Evolutionary conservation across 2,329 filamentous ascomycete species (phyloP).

Genomic region (Cercospora nicotianae): DNA sequence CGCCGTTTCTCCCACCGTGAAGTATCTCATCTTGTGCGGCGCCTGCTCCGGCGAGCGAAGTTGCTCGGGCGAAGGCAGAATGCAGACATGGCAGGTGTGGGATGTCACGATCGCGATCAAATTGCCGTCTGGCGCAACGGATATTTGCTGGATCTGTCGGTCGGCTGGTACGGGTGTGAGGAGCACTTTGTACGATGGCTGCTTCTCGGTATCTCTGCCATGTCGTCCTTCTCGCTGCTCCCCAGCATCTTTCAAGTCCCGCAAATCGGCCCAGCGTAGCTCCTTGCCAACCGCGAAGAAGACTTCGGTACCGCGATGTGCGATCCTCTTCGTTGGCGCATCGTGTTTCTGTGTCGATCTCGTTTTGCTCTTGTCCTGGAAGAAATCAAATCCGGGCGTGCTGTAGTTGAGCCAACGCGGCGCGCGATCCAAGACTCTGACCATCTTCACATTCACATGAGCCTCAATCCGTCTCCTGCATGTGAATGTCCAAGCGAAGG

Average conservation of each 20-base stretch:
- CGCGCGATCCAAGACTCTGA: conserved; percentile 80
- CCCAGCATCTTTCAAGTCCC: conserved; percentile 66
- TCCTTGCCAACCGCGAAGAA: conserved; percentile 88
- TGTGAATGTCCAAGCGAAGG: neutral
- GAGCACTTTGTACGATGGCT: conserved; percentile 48
- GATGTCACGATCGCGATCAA: conserved; percentile 83
- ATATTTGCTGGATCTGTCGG: conserved; percentile 79
- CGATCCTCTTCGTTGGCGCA: conserved; percentile 64
- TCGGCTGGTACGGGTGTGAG: conserved; percentile 66
- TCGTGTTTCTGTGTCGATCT: conserved; percentile 10
- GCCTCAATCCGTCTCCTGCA: neutral
- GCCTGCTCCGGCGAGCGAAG: conserved; percentile 67
- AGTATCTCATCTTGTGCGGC: conserved; percentile 77
- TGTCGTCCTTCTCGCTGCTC: conserved; percentile 18
- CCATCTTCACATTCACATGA: conserved; percentile 72
- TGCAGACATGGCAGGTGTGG: conserved; percentile 82
- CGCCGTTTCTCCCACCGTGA: conserved; percentile 86
- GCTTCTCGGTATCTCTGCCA: conserved; percentile 8
- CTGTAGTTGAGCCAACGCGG: conserved; percentile 82
- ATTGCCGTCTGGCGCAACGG: conserved; percentile 77
- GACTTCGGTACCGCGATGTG: conserved; percentile 78
- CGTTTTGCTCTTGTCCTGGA: conserved; percentile 47
- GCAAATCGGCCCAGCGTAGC: conserved; percentile 86
- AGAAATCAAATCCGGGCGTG: conserved; percentile 75
- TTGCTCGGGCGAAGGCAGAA: conserved; percentile 78